Percentiles rank a stretch among this genome's conserved stretches.
phyloP scores from a whole-genome alignment of 2,329 filamentous ascomycete genomes.

The Didymella arachidicola region DNA sequence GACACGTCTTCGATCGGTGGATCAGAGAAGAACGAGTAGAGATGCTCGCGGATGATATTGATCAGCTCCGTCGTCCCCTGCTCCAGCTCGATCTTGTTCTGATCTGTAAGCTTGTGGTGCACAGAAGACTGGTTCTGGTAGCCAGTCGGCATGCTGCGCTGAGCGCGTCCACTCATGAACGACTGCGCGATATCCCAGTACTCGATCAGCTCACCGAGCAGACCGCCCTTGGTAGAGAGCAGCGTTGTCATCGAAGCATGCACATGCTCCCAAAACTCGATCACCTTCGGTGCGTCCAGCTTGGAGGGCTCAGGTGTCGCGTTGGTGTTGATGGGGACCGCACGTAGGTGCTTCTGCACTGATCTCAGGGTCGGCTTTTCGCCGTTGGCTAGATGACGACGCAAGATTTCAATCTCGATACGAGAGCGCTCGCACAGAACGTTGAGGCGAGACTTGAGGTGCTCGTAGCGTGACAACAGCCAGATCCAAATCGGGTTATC shows the following conservation, averaged over 20 bases:
- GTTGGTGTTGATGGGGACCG: constrained; percentile 70
- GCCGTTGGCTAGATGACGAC: constrained; percentile 77
- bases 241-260: constrained; percentile 75
- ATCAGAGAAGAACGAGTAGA: constrained; percentile 84
- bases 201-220: constrained; percentile 87
- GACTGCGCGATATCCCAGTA: constrained; percentile 93
- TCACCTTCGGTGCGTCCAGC: constrained; percentile 79
- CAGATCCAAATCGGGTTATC: constrained; percentile 98
- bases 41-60: constrained; percentile 78
- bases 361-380: constrained; percentile 74
- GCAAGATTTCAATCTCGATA: constrained; percentile 89
- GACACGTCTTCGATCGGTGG: constrained; percentile 91
- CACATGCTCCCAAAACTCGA: constrained; percentile 94
- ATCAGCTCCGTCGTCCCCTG: constrained; percentile 84
- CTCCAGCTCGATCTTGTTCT: constrained; percentile 75
- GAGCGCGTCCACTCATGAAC: constrained; percentile 86
- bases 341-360: constrained; percentile 78
- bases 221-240: constrained; percentile 75
- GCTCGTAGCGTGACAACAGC: constrained; percentile 88
- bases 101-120: constrained; percentile 79
- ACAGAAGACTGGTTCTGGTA: constrained; percentile 81
- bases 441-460: constrained; percentile 85
- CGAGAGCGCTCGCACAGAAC: constrained; percentile 83
- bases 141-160: constrained; percentile 78
- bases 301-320: constrained; percentile 63